Evolutionary conservation across 2,329 filamentous ascomycete genomes (phyloP).

Genomic region (Chrysoporthe puriensis): DNA sequence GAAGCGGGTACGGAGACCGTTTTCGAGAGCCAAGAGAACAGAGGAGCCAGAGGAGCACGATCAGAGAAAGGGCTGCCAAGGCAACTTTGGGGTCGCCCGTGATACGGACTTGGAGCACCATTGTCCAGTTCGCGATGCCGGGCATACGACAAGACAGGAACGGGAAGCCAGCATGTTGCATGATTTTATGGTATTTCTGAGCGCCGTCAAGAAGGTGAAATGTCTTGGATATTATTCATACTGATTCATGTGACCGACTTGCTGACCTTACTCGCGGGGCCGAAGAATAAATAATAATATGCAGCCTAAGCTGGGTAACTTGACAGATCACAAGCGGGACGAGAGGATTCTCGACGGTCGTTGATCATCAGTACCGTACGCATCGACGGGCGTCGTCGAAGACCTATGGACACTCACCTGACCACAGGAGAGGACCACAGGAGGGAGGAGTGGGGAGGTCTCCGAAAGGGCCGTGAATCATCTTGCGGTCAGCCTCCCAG

Average conservation of each 20-base stretch:
- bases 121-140: constrained; percentile 13
- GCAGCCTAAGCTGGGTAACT: constrained; percentile 25
- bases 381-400: constrained; percentile 18
- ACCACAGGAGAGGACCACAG: constrained; percentile 21
- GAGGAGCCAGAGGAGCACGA: not conserved
- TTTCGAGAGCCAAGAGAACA: constrained; percentile 3
- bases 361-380: constrained; percentile 25
- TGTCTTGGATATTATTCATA: constrained; percentile 15
- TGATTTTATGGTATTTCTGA: constrained; percentile 16
- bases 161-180: constrained; percentile 5
- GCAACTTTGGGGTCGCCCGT: constrained; percentile 15
- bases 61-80: not conserved
- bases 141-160: constrained; percentile 9
- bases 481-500: constrained; percentile 27
- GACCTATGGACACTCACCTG: constrained; percentile 24
- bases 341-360: not conserved
- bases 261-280: constrained; percentile 28
- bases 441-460: constrained; percentile 25
- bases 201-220: constrained; percentile 8
- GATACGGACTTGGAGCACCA: constrained; percentile 20
- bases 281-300: constrained; percentile 21
- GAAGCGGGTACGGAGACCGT: constrained; percentile 31
- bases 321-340: constrained; percentile 27
- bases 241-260: constrained; percentile 26
- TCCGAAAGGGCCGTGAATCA: constrained; percentile 25